Conservation (phyloP, 2,329 filamentous ascomycete species). For the Aspergillus puulaauensis region DNA sequence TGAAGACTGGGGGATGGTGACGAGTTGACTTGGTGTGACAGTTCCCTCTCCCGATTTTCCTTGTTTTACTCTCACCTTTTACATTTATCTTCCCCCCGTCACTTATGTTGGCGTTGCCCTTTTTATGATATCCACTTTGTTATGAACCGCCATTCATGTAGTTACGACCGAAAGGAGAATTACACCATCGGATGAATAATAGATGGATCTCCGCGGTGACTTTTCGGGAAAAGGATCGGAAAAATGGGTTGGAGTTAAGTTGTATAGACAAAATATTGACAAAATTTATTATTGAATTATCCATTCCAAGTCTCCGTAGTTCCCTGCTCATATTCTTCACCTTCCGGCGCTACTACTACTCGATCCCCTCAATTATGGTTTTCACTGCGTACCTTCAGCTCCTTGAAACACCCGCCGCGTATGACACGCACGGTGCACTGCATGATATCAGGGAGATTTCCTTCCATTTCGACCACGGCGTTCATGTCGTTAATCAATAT, state of each 20-base stretch:
- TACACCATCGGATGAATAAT: background rate
- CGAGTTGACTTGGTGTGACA: background rate
- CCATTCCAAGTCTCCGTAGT: too few species aligned
- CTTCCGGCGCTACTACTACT: too few species aligned
- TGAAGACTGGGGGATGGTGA: background rate
- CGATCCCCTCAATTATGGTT: too few species aligned
- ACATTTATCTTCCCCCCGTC: background rate
- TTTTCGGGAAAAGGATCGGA: constrained; percentile 2
- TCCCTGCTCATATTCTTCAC: too few species aligned
- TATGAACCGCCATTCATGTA: constrained; percentile 2
- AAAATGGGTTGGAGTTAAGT: constrained; percentile 10
- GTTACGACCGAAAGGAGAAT: background rate
- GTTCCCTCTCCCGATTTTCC: constrained; percentile 5
- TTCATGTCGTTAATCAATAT: too few species aligned
- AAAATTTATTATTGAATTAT: background rate
- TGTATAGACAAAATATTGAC: constrained; percentile 14
- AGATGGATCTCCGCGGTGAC: background rate
- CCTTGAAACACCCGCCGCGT: too few species aligned
- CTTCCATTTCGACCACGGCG: too few species aligned
- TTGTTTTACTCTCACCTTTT: constrained; percentile 2
- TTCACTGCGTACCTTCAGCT: too few species aligned
- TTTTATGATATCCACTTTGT: constrained; percentile 12
- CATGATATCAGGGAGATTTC: too few species aligned
- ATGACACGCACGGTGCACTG: too few species aligned
- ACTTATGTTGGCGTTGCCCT: background rate